These are phyloP conservation scores for Colletotrichum aenigma DNA, from an alignment of 2,329 filamentous ascomycete species.

Conservation along the genomic window DNA sequence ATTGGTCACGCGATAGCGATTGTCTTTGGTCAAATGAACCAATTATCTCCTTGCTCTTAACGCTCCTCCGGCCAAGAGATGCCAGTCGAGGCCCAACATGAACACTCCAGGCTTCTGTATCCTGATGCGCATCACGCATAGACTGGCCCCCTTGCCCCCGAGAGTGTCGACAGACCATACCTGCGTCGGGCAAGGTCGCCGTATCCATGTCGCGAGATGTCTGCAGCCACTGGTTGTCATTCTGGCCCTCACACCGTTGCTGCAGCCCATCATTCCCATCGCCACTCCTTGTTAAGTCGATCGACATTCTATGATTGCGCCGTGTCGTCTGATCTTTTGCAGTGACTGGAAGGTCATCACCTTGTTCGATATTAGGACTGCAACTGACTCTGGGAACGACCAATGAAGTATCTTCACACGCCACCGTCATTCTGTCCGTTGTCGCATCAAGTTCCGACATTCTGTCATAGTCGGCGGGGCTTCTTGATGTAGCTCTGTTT, in stretches of 20 bases:
- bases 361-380: background rate
- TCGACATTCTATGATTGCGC: background rate
- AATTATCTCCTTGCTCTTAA: constrained; percentile 53
- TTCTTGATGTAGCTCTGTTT: constrained; percentile 29
- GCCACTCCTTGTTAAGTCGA: background rate
- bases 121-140: background rate
- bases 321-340: background rate
- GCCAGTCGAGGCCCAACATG: constrained; percentile 38
- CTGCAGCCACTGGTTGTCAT: background rate
- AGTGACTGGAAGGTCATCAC: background rate
- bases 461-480: background rate
- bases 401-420: background rate
- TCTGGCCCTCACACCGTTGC: background rate
- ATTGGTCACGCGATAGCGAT: background rate
- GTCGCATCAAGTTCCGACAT: background rate
- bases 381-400: background rate
- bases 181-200: background rate
- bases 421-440: background rate
- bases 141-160: background rate
- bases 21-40: constrained; percentile 32
- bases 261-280: background rate
- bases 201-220: background rate
- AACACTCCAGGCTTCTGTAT: background rate
- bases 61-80: constrained; percentile 43
- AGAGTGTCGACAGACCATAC: too few relatives aligned